Base-by-base conservation (phyloP, 1,139 yeast species). In the Zygoascus sp. region DNA sequence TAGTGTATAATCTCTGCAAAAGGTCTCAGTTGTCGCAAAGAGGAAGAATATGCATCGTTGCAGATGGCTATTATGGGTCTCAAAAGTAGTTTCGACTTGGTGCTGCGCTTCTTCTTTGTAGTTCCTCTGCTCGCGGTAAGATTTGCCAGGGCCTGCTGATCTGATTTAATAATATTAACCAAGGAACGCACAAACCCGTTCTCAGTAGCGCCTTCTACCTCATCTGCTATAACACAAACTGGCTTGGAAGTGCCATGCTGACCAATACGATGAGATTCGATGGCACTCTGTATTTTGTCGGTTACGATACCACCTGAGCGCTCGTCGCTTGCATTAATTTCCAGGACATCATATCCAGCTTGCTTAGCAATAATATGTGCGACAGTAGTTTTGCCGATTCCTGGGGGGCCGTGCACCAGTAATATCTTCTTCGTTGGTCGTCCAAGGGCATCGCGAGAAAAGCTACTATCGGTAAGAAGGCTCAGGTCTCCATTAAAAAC, bases 41-140 rank as follows among this genome's bases (percentile, higher is more conserved):
- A 76, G 3, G 79, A 75, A 1, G 86, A 76, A 61, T 84, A 90
- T 0, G 83, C 75, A 60, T 92, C 96, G 63, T 92, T 92, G 61
- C 97, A 95, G 49, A 92, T 79, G 43, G 96, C 92, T 46, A 92
- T 86, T 17, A 92, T 88, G 0, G 98, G 98, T 54, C 98, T 73
- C 55, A 76, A 72, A 41, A 90, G 65, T 3, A 81, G 66, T 37
- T 70, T 73, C 51, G 57, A 40, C n/a, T 59, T 59, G 30, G 62
- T 58, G 37, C 58, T 63, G 17, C 54, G 47, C 56, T 61, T 58
- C 50, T 63, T 54, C 36, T 55, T 57, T 5, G 16, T 16, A 46
- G 56, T 51, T 47, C 47, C 52, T 45, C 44, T 43, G 45, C 44
- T 54, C 40, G 44, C 21, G 11, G 53, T 47, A 23, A 51, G 46